Conservation (phyloP, 2,329 filamentous ascomycete species). For the Xylaria polymorpha region DNA sequence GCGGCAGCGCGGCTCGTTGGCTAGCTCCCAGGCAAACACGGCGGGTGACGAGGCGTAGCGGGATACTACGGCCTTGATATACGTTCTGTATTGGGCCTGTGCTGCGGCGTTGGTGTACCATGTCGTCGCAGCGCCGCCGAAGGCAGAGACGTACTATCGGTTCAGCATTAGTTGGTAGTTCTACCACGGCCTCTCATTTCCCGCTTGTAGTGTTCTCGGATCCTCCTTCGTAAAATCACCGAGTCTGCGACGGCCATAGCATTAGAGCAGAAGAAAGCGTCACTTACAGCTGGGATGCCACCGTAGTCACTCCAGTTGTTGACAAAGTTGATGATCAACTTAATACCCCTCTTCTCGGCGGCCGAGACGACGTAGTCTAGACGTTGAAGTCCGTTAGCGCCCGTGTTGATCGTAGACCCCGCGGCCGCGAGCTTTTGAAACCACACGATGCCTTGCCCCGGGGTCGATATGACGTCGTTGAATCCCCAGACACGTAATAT, state of each 20-base stretch:
- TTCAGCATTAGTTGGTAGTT: conserved; percentile 11
- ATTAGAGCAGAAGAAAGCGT: neutral
- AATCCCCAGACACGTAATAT: conserved; percentile 71
- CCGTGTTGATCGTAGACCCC: conserved; percentile 70
- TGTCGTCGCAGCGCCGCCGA: conserved; percentile 62
- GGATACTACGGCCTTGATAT: conserved; percentile 61
- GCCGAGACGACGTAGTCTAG: conserved; percentile 72
- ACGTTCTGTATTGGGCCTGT: conserved; percentile 66
- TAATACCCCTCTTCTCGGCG: conserved; percentile 69
- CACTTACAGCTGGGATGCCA: conserved; percentile 65
- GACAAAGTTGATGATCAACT: conserved; percentile 73
- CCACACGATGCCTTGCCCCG: conserved; percentile 56
- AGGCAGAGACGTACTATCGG: conserved; percentile 66
- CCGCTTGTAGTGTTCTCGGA: neutral
- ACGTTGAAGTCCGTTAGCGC: conserved; percentile 69
- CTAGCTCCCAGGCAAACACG: conserved; percentile 67
- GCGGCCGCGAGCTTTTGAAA: conserved; percentile 65
- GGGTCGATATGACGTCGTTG: conserved; percentile 64
- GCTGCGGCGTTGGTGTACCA: conserved; percentile 68
- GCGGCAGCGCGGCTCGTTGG: conserved; percentile 68
- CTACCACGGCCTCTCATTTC: neutral
- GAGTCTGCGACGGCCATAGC: neutral
- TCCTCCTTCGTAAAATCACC: neutral
- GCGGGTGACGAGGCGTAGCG: conserved; percentile 61
- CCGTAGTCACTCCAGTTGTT: conserved; percentile 79